phyloP scores from a whole-genome alignment of 1,284 basidiomycete species.

The Boletellus deceptivus region DNA sequence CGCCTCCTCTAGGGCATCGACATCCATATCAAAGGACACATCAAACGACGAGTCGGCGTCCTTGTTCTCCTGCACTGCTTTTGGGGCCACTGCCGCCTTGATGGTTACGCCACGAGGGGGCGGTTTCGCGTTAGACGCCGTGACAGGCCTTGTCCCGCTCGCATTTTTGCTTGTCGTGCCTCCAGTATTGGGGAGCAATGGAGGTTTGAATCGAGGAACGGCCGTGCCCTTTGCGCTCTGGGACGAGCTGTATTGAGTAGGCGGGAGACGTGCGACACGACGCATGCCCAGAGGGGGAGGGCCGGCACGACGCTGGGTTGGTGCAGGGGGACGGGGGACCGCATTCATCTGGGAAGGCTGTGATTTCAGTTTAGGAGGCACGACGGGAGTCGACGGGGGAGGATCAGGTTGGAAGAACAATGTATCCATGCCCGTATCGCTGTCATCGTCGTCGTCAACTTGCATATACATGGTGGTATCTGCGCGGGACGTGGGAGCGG shows the following conservation, averaged over 20 bases:
- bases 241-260: conserved; percentile 21
- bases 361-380: conserved; percentile 3
- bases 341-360: conserved; percentile 1
- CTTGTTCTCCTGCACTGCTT: neutral
- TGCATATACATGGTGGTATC: conserved; percentile 15
- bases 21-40: conserved; percentile 31
- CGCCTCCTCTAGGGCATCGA: conserved; percentile 28
- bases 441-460: conserved; percentile 12
- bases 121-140: neutral
- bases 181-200: conserved; percentile 17
- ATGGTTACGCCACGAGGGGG: neutral
- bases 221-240: conserved; percentile 19
- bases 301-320: conserved; percentile 20
- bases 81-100: neutral
- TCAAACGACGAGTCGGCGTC: conserved; percentile 33
- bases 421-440: neutral
- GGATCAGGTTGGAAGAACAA: conserved; percentile 7
- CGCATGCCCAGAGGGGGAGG: conserved; percentile 33
- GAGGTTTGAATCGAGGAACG: conserved; percentile 31
- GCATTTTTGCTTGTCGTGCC: conserved; percentile 1
- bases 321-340: neutral
- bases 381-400: neutral
- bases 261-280: conserved; percentile 16
- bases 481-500: neutral
- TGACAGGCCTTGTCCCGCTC: conserved; percentile 1